Base-by-base conservation (phyloP, 108 stramenopile species). In the Pelagomonas calceolata region DNA sequence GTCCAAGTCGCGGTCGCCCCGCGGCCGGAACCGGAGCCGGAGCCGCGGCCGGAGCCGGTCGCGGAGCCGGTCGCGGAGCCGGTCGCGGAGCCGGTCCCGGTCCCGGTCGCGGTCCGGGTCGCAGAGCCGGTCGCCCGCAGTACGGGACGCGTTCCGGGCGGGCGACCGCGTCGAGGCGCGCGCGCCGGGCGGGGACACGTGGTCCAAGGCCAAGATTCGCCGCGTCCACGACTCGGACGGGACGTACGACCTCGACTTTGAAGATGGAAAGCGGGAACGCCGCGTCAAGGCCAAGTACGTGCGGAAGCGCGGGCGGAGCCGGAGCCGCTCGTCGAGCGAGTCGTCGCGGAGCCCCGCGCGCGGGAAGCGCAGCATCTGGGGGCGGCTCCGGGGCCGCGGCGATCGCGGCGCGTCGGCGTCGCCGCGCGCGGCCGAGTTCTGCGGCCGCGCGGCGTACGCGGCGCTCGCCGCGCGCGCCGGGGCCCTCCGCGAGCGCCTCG, bases 131-230 rank as follows among this genome's bases (percentile, higher is more conserved):
- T n/a, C n/a, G n/a, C n/a, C n/a, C n/a, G 60, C 60, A 21, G 60
- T n/a, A n/a, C n/a, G n/a, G n/a, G 71, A 72, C 39, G 66, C 32
- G 21, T 29, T 76, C 39, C 33, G 74, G 4, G 80, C 29, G 12
- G 76, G 81, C 10, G 79, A 80, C 39, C 73, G 36, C 29, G 81
- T 83, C 35, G 82, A 83, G 73, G 82, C 79, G 36, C 36, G 73
- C 16, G 76, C 73, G 34, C 75, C 76, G 1, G 82, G 82, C 29
- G 45, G 76, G 30, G 37, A 15, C 14, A 65, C 34, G 26, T 70
- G 12, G 21, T 64, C 70, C 68, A 5, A 12, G 15, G 75, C 69
- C 15, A 71, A 37, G 37, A 63, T 81, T 35, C 29, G 31, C 64
- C 33, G 60, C 17, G 79, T 74, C 51, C 79, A 80, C 45, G 39